These are phyloP conservation scores for Chrysanthemum lavandulifolium DNA, from an alignment of 129 eudicot genomes.

Conservation along the genomic window DNA sequence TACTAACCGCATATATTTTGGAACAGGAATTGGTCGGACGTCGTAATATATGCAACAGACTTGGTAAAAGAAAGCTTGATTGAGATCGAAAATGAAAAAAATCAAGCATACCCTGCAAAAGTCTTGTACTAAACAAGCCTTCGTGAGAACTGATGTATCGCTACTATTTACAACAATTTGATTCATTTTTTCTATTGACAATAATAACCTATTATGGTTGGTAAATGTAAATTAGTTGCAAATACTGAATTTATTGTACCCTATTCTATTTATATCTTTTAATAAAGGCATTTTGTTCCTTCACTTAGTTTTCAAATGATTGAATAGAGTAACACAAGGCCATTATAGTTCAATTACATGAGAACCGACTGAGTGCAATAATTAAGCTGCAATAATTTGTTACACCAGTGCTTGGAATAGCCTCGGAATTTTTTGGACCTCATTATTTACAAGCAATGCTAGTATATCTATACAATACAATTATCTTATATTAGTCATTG, in stretches of 20 bases:
- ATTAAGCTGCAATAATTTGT: too few species aligned
- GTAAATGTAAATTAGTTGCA: constrained; percentile 30
- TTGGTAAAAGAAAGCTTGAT: constrained; percentile 58
- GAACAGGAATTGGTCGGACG: constrained; percentile 77
- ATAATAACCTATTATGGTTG: constrained; percentile 4
- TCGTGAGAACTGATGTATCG: neutral
- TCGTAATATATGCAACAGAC: constrained; percentile 47
- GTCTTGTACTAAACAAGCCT: constrained; percentile 11
- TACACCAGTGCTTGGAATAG: too few species aligned
- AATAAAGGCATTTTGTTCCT: constrained; percentile 8
- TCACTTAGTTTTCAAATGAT: neutral
- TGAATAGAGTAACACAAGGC: too few species aligned
- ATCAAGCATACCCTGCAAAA: constrained; percentile 3
- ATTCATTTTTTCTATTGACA: neutral
- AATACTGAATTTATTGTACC: constrained; percentile 11
- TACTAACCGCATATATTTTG: neutral
- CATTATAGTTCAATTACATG: too few species aligned
- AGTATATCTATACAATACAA: too few species aligned
- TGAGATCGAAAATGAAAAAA: constrained; percentile 42
- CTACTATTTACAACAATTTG: too few species aligned
- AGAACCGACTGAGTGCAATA: too few species aligned
- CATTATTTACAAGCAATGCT: too few species aligned
- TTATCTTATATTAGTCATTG: too few species aligned
- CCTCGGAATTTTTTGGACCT: too few species aligned
- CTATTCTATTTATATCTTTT: neutral